Percentiles rank a stretch among this genome's conserved stretches.
These are phyloP conservation scores for Lasiodiplodia gonubiensis DNA, from an alignment of 2,329 filamentous ascomycete genomes.

Conservation along the genomic window DNA sequence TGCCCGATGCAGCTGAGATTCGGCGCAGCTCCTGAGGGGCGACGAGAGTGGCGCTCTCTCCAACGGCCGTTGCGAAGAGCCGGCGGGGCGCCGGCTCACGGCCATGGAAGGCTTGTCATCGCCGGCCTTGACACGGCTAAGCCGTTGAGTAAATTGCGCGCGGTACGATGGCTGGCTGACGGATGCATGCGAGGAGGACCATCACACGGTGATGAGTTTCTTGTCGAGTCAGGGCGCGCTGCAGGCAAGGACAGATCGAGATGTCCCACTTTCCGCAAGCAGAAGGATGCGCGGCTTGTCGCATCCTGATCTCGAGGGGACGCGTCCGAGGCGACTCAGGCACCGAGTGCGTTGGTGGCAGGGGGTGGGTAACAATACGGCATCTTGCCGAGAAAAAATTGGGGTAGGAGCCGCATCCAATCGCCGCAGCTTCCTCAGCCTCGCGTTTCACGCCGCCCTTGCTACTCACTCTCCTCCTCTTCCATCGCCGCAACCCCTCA, in stretches of 20 bases:
- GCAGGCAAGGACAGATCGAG: background rate
- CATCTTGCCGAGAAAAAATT: background rate
- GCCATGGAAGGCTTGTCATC: background rate
- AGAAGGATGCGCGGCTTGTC: constrained; percentile 3
- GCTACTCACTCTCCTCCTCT: too few relatives aligned
- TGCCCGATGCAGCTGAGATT: background rate
- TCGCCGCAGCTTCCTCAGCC: background rate
- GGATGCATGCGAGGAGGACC: background rate
- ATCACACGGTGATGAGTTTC: background rate
- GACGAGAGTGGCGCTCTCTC: background rate
- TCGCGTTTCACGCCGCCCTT: background rate
- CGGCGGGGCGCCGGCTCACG: background rate
- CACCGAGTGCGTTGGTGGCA: background rate
- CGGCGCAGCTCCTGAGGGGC: background rate
- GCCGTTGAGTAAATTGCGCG: background rate
- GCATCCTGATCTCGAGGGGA: constrained; percentile 6
- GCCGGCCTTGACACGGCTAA: background rate
- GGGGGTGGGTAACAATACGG: background rate
- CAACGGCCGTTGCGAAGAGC: background rate
- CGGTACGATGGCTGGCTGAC: background rate
- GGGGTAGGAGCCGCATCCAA: background rate
- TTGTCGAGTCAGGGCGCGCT: constrained; percentile 1
- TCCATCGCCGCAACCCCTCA: background rate
- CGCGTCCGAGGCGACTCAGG: background rate
- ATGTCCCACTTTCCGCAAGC: background rate